Percentiles rank a stretch among this genome's conserved stretches.
Conservation (phyloP, 169 alveolate species). For the Toxoplasma gondii region DNA sequence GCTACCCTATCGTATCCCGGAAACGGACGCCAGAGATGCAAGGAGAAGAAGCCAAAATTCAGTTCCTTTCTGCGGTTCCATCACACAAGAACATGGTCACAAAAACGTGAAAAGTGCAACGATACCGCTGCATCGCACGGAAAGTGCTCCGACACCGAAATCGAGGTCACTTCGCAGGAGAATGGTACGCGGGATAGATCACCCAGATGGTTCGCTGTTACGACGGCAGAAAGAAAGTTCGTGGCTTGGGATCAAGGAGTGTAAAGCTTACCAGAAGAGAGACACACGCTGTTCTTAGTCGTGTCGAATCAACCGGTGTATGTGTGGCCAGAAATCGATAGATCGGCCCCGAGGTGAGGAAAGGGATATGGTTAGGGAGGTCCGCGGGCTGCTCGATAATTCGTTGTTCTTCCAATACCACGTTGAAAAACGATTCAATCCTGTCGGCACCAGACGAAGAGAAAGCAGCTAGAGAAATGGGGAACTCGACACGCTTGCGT, state of each 20-base stretch:
- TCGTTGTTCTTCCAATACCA: conserved; percentile 26
- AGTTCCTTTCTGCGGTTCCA: neutral
- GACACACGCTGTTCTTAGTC: conserved; percentile 15
- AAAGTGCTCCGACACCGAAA: too few species aligned
- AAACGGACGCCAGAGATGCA: neutral
- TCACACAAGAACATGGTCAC: neutral
- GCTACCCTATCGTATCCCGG: too few species aligned
- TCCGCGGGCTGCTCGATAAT: neutral
- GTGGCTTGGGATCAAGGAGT: too few species aligned
- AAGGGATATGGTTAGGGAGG: conserved; percentile 11
- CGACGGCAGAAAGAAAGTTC: too few species aligned
- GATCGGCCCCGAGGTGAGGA: conserved; percentile 21
- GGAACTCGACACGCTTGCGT: too few species aligned
- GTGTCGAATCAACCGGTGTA: neutral
- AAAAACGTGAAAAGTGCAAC: too few species aligned
- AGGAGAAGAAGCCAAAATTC: neutral
- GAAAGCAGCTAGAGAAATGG: too few species aligned
- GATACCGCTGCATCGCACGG: too few species aligned
- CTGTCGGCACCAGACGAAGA: neutral
- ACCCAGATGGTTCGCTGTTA: too few species aligned
- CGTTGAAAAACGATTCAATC: neutral
- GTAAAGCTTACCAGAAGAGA: neutral
- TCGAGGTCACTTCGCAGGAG: too few species aligned
- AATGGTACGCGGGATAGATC: too few species aligned
- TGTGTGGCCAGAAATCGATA: neutral